Evolutionary conservation across 164 flowering plant genomes (phyloP).

Genomic region (Annona cherimola): DNA sequence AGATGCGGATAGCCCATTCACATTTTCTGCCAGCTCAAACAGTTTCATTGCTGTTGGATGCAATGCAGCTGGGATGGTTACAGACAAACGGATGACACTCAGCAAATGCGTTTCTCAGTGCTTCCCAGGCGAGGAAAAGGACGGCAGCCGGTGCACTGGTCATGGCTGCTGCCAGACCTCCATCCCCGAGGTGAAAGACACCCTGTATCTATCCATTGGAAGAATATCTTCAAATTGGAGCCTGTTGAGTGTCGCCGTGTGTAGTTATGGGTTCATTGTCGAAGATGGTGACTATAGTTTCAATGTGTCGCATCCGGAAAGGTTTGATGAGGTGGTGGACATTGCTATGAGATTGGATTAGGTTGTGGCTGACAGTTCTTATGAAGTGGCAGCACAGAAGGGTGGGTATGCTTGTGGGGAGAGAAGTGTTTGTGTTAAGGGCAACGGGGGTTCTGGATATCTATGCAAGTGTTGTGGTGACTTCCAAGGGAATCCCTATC

Average conservation of each 20-base stretch:
- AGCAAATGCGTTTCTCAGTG: slow-evolving; percentile 17
- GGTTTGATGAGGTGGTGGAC: background rate
- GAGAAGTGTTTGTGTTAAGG: slow-evolving; percentile 25
- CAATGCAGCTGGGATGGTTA: slow-evolving; percentile 8
- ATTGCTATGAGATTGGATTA: slow-evolving; percentile 31
- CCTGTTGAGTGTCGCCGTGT: slow-evolving; percentile 3
- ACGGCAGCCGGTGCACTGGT: slow-evolving; percentile 10
- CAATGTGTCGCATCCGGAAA: slow-evolving; percentile 3
- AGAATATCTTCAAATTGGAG: background rate
- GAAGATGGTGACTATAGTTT: slow-evolving; percentile 19
- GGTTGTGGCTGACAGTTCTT: slow-evolving; percentile 22
- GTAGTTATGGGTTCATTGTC: slow-evolving; percentile 25
- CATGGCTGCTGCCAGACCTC: slow-evolving; percentile 21
- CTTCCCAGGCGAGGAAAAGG: background rate
- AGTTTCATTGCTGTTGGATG: slow-evolving; percentile 17
- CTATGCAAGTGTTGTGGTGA: slow-evolving; percentile 26
- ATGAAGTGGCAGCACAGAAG: slow-evolving; percentile 12
- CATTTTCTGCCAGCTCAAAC: slow-evolving; percentile 8
- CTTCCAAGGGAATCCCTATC: slow-evolving; percentile 35
- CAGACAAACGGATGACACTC: background rate
- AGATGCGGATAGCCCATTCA: slow-evolving; percentile 5
- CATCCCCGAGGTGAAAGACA: slow-evolving; percentile 14
- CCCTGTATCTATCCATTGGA: background rate
- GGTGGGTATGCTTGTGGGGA: slow-evolving; percentile 14
- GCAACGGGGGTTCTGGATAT: slow-evolving; percentile 19